Evolutionary conservation across 2,329 filamentous ascomycete genomes (phyloP), one percentile per base, ranked within the genome.

Genomic region (Talaromyces rugulosus): DNA sequence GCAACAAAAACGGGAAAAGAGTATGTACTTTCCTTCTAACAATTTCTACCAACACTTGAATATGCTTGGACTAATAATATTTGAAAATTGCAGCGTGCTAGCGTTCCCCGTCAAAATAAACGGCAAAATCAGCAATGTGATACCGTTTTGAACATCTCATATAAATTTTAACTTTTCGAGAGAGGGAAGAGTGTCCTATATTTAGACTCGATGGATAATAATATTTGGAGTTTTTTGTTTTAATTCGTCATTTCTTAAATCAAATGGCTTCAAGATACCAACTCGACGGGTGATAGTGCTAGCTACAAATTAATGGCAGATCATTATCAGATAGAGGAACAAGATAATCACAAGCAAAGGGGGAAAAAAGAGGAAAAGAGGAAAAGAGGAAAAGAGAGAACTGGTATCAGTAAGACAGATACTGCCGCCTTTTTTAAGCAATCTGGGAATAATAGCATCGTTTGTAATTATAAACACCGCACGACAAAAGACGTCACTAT

Each of bases 51-150:
- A 23, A 23, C 23, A 23, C 23, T 23, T 23, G 23, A 23, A 23
- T 23, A 23, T 23, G 23, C 23, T 1, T 23, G 14, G 6, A 57
- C 40, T 50, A 8, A 30, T 42, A 31, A 50, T 30, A 27, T 11
- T 7, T 12, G 7, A 36, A 36, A 12, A 23, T 23, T 6, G 6
- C 55, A 85, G 83, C 67, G 76, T 84, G 62, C 74, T 85, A 56
- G 82, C 75, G 11, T 74, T 78, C 55, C 83, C 83, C 0, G 82
- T 82, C 2, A 82, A 85, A 65, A 70, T 80, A 27, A 83, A 82
- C 63, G 80, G 79, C 60, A 69, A 77, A 55, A 75, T 85, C 57
- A 81, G 75, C 60, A 77, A 83, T 67, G 75, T 77, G 3, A 84
- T 85, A 75, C 78, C 79, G 18, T 75, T 78, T 55, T 80, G 65